Conservation (phyloP, 2,329 filamentous ascomycete genomes). For the Taxawa tesnikishii region DNA sequence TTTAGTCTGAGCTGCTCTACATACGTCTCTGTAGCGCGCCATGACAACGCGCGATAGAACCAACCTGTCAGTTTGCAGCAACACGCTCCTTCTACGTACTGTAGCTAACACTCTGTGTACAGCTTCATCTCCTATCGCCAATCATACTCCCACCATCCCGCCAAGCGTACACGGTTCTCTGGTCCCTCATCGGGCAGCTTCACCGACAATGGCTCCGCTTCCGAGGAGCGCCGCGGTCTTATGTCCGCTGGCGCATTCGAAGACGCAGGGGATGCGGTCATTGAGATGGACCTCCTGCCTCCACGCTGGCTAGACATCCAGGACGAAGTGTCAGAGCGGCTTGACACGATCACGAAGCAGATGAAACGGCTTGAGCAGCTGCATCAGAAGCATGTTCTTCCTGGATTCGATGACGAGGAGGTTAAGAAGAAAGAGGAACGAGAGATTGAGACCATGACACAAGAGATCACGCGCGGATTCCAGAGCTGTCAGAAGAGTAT, state of each 20-base stretch:
- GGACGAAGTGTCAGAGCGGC: conserved; percentile 78
- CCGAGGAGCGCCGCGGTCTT: conserved; percentile 66
- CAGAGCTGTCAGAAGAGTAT: conserved; percentile 85
- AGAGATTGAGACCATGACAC: conserved; percentile 82
- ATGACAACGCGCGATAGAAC: conserved; percentile 93
- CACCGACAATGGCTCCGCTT: conserved; percentile 28
- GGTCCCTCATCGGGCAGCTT: conserved; percentile 43
- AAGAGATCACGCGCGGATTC: conserved; percentile 79
- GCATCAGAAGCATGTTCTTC: conserved; percentile 93
- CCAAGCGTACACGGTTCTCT: conserved; percentile 58
- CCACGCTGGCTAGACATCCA: conserved; percentile 93
- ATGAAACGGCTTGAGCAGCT: conserved; percentile 78
- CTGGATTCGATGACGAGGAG: conserved; percentile 92
- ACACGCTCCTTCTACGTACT: conserved; percentile 10
- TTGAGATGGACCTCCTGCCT: conserved; percentile 95
- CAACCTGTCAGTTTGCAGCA: conserved; percentile 73
- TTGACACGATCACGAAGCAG: conserved; percentile 70
- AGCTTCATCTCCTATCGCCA: conserved; percentile 99
- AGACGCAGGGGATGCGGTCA: conserved; percentile 85
- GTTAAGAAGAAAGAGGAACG: conserved; percentile 75
- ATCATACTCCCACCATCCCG: conserved; percentile 90
- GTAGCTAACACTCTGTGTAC: conserved; percentile 8
- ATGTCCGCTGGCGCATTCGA: conserved; percentile 63
- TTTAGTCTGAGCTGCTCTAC: too few relatives aligned
- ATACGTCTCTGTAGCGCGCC: too few relatives aligned